These are phyloP conservation scores for Chaetoceros tenuissimus DNA, from an alignment of 108 stramenopile genomes.

Conservation along the genomic window DNA sequence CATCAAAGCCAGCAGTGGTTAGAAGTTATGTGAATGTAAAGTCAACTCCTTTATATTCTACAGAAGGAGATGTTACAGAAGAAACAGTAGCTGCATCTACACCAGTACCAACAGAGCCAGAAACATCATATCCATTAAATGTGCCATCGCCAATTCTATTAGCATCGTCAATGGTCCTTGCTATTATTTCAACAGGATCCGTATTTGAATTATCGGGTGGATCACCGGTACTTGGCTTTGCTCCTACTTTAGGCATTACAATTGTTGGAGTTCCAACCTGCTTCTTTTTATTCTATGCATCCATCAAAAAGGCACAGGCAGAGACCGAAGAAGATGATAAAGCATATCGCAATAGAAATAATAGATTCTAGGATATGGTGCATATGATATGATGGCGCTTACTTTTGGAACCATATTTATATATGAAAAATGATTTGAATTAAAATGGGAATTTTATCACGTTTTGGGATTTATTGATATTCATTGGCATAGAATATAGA, in stretches of 20 bases:
- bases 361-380: too few species aligned
- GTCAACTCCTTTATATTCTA: too few species aligned
- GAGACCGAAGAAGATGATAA: conserved; percentile 81
- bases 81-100: neutral
- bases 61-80: neutral
- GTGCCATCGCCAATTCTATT: conserved; percentile 67
- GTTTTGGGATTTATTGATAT: too few species aligned
- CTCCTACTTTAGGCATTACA: conserved; percentile 37
- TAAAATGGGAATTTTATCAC: too few species aligned
- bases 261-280: conserved; percentile 42
- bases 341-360: too few species aligned
- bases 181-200: conserved; percentile 64
- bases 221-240: conserved; percentile 36
- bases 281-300: conserved; percentile 66
- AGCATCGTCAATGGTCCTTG: conserved; percentile 68
- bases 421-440: too few species aligned
- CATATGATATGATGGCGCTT: too few species aligned
- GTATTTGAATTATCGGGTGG: conserved; percentile 55
- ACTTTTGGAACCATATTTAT: too few species aligned
- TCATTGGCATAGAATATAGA: too few species aligned
- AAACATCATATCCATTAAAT: conserved; percentile 47
- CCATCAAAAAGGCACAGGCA: conserved; percentile 59
- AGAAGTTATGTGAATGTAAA: too few species aligned
- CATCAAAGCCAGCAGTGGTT: too few species aligned
- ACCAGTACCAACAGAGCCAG: neutral